Base-by-base conservation (phyloP, 345 rosid species). In the Euclidium syriacum region DNA sequence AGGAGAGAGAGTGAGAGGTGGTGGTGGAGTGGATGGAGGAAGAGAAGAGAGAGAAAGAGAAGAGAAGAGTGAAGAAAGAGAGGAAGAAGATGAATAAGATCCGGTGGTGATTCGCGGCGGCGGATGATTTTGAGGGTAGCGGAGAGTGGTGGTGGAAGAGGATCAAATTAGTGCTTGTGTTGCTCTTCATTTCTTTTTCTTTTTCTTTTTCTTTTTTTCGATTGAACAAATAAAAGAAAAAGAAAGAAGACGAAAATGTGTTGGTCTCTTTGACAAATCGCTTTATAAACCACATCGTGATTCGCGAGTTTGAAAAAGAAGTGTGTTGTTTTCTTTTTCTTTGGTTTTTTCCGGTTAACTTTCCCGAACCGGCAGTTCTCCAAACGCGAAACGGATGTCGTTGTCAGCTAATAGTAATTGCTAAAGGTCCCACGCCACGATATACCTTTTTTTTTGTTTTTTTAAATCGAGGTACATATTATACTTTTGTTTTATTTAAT, bases 71-170 rank as follows among this genome's bases (percentile, higher is more conserved):
- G 77, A 85, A 83, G 79, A 85, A 82, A 53, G 83, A 69, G 50
- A 79, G 47, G 70, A 82, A 67, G 70, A 87, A 82, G 65, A 85
- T 68, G 30, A 85, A 74, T 73, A 81, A 75, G 16, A 85, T 76
- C 11, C 84, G 79, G 79, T 77, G 84, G 72, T 73, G 56, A 62
- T 69, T 64, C 8, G 40, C 64, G 58, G 70, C 58, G 70, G 69
- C 51, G 56, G 74, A 9, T 34, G 80, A 59, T 50, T 86, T 88
- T 64, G 86, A 80, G 70, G 46, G 49, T 43, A 84, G 38, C 0
- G 95, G 78, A 17, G 85, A 77, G 79, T 86, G 95, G 71, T 88
- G 88, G 78, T 86, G 95, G 68, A 88, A 82, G 53, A 91, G 77
- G 26, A 88, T 91, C 22, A 88, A 71, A 68, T 88, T 88, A 39